These are phyloP conservation scores for Gymnopus androsaceus DNA, from an alignment of 1,284 basidiomycete genomes.

Conservation along the genomic window DNA sequence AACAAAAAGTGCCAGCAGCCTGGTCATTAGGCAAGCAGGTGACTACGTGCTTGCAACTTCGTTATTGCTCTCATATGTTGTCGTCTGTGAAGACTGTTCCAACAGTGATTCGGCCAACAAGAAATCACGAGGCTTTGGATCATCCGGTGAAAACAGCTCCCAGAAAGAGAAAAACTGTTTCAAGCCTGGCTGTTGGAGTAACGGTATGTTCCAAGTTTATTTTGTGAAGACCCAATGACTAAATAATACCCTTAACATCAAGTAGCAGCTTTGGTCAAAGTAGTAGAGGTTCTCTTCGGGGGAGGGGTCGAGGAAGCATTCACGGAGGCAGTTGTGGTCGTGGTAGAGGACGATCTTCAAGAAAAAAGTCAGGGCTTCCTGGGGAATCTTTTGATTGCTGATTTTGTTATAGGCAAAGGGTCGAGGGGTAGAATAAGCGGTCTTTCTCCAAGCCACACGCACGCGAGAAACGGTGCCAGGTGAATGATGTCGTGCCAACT, in stretches of 20 bases:
- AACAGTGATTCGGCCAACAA: slow-evolving; percentile 31
- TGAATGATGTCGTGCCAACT: too few species aligned
- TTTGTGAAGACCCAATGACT: neutral
- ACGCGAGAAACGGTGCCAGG: too few species aligned
- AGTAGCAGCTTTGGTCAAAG: neutral
- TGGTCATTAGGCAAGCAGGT: slow-evolving; percentile 66
- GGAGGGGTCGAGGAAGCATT: neutral
- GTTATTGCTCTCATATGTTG: slow-evolving; percentile 5
- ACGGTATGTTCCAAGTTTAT: slow-evolving; percentile 40
- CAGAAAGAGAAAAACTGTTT: slow-evolving; percentile 45
- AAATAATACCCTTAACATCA: neutral
- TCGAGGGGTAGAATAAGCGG: too few species aligned
- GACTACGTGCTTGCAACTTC: slow-evolving; percentile 30
- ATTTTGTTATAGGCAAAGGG: too few species aligned
- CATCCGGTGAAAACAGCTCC: slow-evolving; percentile 25
- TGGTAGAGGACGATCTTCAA: slow-evolving; percentile 11
- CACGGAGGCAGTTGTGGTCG: slow-evolving; percentile 7
- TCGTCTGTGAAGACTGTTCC: slow-evolving; percentile 51
- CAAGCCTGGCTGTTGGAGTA: slow-evolving; percentile 62
- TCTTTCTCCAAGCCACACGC: too few species aligned
- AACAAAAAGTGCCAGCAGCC: slow-evolving; percentile 32
- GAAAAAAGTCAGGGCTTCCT: slow-evolving; percentile 16
- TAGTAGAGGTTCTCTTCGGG: neutral
- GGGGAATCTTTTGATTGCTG: neutral
- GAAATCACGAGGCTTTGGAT: slow-evolving; percentile 40